Percentiles rank a stretch among this genome's conserved stretches.
These are phyloP conservation scores for Agaricales sp. DNA, from an alignment of 1,284 basidiomycete species.

Conservation along the genomic window DNA sequence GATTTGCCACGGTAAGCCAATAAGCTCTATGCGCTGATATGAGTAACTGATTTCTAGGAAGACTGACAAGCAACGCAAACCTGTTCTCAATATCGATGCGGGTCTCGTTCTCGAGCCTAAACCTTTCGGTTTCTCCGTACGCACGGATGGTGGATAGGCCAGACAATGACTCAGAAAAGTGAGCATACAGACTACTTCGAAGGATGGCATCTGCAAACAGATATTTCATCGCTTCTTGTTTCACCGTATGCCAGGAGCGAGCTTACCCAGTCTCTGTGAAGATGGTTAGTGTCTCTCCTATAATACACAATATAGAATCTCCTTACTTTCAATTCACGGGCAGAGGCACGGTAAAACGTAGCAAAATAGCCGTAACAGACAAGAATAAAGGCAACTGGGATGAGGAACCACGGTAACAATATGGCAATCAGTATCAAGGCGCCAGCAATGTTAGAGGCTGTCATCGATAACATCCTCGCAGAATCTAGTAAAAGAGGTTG, in stretches of 20 bases:
- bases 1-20: constrained; percentile 76
- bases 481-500: constrained; percentile 37
- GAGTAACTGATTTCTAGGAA: neutral
- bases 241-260: constrained; percentile 3
- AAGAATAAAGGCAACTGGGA: constrained; percentile 54
- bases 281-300: neutral
- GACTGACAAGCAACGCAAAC: constrained; percentile 18
- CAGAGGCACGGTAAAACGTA: constrained; percentile 79
- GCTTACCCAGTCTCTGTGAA: constrained; percentile 37
- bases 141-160: constrained; percentile 85
- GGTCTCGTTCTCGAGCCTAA: constrained; percentile 65
- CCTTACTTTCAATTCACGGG: constrained; percentile 76
- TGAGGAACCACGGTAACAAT: constrained; percentile 78
- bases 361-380: constrained; percentile 57
- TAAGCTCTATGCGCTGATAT: constrained; percentile 56
- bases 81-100: constrained; percentile 84
- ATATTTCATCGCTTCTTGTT: neutral
- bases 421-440: constrained; percentile 74
- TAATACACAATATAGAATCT: constrained; percentile 2
- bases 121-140: constrained; percentile 64
- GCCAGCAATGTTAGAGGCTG: constrained; percentile 55
- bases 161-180: constrained; percentile 83
- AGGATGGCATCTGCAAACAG: constrained; percentile 42
- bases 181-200: constrained; percentile 66
- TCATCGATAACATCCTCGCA: constrained; percentile 66